phyloP scores from a whole-genome alignment of 1,284 basidiomycete genomes.

The Schizopora paradoxa region DNA sequence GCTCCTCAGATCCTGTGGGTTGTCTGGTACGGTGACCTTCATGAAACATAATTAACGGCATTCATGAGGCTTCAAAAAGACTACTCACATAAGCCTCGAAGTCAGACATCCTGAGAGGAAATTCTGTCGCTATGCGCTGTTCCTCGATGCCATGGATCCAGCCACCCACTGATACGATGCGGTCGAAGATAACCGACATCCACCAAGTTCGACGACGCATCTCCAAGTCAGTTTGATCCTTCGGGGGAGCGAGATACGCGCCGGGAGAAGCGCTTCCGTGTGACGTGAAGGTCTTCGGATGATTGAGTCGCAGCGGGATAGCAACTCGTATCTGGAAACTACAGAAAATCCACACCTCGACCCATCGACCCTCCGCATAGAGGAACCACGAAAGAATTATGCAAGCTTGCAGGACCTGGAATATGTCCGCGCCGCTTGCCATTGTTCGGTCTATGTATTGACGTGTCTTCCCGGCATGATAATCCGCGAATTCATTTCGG shows the following conservation, averaged over 20 bases:
- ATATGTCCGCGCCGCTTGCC: conserved; percentile 78
- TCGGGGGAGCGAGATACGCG: conserved; percentile 74
- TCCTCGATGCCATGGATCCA: conserved; percentile 82
- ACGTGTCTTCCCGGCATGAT: conserved; percentile 77
- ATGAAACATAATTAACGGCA: background rate
- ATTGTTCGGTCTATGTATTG: conserved; percentile 80
- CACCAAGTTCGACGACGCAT: conserved; percentile 77
- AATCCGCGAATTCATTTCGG: conserved; percentile 76
- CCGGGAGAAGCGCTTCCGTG: conserved; percentile 61
- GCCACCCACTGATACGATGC: conserved; percentile 81
- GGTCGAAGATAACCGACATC: conserved; percentile 82
- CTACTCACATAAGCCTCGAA: conserved; percentile 62
- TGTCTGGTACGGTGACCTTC: conserved; percentile 54
- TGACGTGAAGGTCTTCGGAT: conserved; percentile 72
- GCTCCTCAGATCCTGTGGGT: conserved; percentile 63
- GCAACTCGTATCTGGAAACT: conserved; percentile 82
- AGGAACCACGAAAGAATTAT: conserved; percentile 82
- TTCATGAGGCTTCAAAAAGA: conserved; percentile 9
- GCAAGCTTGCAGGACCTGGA: conserved; percentile 79
- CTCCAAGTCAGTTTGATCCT: conserved; percentile 67
- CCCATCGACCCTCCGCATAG: conserved; percentile 83
- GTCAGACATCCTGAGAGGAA: conserved; percentile 66
- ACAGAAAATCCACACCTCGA: conserved; percentile 85
- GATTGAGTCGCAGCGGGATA: conserved; percentile 74
- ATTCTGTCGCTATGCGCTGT: conserved; percentile 72